Base-by-base conservation (phyloP, 371 early-diverging fungal genomes). In the Rhizopus sp. region DNA sequence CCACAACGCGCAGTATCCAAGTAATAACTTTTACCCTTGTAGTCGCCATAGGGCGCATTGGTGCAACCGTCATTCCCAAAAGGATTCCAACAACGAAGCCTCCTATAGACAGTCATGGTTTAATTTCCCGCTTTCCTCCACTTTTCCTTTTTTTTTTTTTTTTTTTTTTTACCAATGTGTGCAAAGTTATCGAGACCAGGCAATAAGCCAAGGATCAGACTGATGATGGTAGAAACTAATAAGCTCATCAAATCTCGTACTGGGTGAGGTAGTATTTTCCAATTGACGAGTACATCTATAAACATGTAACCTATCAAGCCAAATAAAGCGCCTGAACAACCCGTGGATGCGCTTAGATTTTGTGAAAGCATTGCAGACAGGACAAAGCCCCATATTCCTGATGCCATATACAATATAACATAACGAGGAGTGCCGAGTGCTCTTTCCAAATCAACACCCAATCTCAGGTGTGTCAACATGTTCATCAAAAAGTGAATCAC, bases 261-360 rank as follows among this genome's bases (percentile, higher is more conserved):
- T 5, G 93, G 95, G 12, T 82, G 67, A 9, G 70, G 58, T 41
- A 92, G 75, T 0, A 86, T 53, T 9, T 73, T 78, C 94, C 94
- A 94, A 70, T 92, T 87, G 53, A 89, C 84, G 23, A 93, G 29
- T 6, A 93, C 77, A 59, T 96, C 93, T 39, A 94, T 72, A 32
- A 94, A 71, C 53, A 92, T 80, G 53, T 87, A 87, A 5, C 90
- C 93, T 54, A 93, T 81, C 50, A 96, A 63, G 15, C 83, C 96
- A 80, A 91, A 93, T 15, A 93, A 66, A 1, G 92, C 83, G 16
- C 96, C 94, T 5, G 92, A 92, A 39, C 88, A 86, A 0, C 96
- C 96, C 60, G 93, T 88, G 0, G 88, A 87, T 4, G 86, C 84
- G 73, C 63, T 41, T 10, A 60, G 29, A 12, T 76, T 55, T 2